Evolutionary conservation across 805 yeast genomes (phyloP).

Genomic region (Metschnikowia borealis): DNA sequence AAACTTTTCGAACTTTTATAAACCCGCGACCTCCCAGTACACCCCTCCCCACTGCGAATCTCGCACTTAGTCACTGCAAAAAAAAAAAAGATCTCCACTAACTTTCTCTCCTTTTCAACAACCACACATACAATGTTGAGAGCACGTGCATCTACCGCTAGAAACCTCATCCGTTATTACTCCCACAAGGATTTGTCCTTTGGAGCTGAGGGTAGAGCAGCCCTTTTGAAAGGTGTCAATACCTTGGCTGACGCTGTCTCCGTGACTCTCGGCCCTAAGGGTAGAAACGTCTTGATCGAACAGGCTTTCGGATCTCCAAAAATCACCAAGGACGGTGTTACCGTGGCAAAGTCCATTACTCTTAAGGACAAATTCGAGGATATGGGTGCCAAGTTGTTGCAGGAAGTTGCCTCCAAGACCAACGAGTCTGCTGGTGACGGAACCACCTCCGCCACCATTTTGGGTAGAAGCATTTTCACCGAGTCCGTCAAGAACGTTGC

Average conservation of each 20-base stretch:
- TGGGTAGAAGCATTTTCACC: slow-evolving; percentile 92
- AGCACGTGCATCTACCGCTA: slow-evolving; percentile 43
- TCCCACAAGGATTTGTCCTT: slow-evolving; percentile 92
- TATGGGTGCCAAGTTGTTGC: slow-evolving; percentile 91
- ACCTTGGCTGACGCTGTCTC: slow-evolving; percentile 94
- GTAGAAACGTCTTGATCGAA: slow-evolving; percentile 94
- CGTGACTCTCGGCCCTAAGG: slow-evolving; percentile 96
- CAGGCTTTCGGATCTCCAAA: slow-evolving; percentile 96
- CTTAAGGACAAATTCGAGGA: slow-evolving; percentile 90
- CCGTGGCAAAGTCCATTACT: slow-evolving; percentile 84
- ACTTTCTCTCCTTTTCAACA: not conserved
- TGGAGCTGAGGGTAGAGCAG: slow-evolving; percentile 97
- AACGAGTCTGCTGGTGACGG: slow-evolving; percentile 99
- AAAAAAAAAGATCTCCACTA: slow-evolving; percentile 1
- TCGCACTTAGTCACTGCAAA: not conserved
- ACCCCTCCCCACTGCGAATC: slow-evolving; percentile 3
- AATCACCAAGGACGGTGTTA: slow-evolving; percentile 98
- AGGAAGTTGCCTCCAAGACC: slow-evolving; percentile 96
- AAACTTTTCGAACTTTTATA: slow-evolving; percentile 12
- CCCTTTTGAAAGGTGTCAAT: slow-evolving; percentile 89
- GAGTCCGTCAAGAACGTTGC: slow-evolving; percentile 96
- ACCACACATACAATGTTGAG: slow-evolving; percentile 39
- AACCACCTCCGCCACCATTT: slow-evolving; percentile 94
- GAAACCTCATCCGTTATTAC: slow-evolving; percentile 44
- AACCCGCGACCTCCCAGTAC: slow-evolving; percentile 9